A percentile compares a stretch with the other conserved stretches of the same genome.
These are phyloP conservation scores for Ocimum tenuiflorum DNA, from an alignment of 257 asterid genomes.

Conservation along the genomic window DNA sequence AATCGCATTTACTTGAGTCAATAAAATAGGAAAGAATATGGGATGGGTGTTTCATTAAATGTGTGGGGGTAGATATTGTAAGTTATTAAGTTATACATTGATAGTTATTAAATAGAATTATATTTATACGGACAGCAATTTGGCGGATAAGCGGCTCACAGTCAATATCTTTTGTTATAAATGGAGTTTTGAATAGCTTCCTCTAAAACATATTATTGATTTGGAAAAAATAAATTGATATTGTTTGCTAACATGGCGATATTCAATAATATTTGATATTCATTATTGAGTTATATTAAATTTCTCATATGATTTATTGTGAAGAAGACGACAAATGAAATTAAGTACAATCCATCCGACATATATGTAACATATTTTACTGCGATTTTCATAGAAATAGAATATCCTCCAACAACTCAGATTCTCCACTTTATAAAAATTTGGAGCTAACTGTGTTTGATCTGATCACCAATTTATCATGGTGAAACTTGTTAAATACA, in stretches of 20 bases:
- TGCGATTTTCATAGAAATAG: too few relatives aligned
- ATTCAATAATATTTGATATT: background rate
- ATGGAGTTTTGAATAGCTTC: slow-evolving; percentile 3
- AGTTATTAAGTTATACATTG: background rate
- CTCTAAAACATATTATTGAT: background rate
- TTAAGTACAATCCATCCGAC: too few relatives aligned
- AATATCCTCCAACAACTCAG: too few relatives aligned
- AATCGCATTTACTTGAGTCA: too few relatives aligned
- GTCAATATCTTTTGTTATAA: slow-evolving; percentile 8
- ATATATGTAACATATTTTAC: too few relatives aligned
- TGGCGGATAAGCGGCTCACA: slow-evolving; percentile 8
- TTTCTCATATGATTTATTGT: background rate
- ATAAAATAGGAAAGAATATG: too few relatives aligned
- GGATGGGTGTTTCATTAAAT: too few relatives aligned
- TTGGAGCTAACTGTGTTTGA: too few relatives aligned
- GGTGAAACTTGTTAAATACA: too few relatives aligned
- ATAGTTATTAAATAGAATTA: background rate
- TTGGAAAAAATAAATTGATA: background rate
- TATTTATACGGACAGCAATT: background rate
- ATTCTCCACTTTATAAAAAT: too few relatives aligned
- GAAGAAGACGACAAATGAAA: background rate
- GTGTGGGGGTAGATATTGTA: too few relatives aligned
- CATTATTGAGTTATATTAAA: background rate
- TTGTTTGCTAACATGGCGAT: background rate
- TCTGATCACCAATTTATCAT: too few relatives aligned